Evolutionary conservation across 2,329 filamentous ascomycete genomes (phyloP), one percentile per base, ranked within the genome.

Genomic region (Allantophomopsis cytisporea): DNA sequence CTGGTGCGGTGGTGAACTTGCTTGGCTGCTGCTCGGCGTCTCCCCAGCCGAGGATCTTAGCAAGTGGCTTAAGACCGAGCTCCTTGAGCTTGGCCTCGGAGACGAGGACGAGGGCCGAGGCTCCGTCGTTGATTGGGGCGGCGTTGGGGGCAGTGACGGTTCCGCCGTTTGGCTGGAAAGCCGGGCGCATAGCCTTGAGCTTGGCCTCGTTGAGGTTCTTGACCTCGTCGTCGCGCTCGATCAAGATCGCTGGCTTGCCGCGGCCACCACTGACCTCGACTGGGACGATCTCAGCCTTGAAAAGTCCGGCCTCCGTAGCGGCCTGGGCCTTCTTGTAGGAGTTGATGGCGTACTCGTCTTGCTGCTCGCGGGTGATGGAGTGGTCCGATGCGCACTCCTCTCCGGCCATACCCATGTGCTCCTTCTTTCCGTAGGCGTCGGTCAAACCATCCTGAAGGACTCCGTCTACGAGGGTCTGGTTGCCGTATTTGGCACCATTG

Each of bases 141-240:
- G 91, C 91, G 64, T 98, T 98, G 55, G 91, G 87, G 31, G 91
- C 87, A 21, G 91, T 98, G 52, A 98, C 82, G 47, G 87, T 94
- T 51, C 89, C 91, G 45, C 76, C 71, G 56, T 79, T 80, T 42
- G 85, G 67, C 55, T 81, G 76, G 68, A 89, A 89, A 45, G 78
- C 84, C 38, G 84, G 83, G 60, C 85, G 87, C 63, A 95, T 89
- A 39, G 75, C 69, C 57, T 82, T 82, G 48, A 93, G 78, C 68
- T 89, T 91, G 48, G 83, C 82, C 45, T 76, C 65, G 64, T 89
- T 87, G 46, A 89, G 76, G 67, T 96, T 96, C 73, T 93, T 94
- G 54, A 88, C 83, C 69, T 96, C 91, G 50, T 98, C 91, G 57
- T 98, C 91, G 52, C 80, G 77, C 54, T 86, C 80, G 42, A 98